A percentile compares a stretch with the other conserved stretches of the same genome.
These are phyloP conservation scores for Triangularia verruculosa DNA, from an alignment of 2,329 filamentous ascomycete genomes.

Conservation along the genomic window DNA sequence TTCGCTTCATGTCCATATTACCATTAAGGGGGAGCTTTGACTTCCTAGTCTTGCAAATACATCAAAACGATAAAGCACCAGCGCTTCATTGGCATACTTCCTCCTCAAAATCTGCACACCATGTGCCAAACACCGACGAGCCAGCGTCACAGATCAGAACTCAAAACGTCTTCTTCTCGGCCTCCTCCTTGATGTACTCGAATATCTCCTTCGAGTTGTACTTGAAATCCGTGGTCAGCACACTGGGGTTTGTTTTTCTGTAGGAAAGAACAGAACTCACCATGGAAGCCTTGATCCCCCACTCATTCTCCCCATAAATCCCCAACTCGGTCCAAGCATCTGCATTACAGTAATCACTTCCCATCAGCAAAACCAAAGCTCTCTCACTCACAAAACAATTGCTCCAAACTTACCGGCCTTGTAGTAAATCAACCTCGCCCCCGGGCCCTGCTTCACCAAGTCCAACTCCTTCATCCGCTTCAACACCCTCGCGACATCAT, in stretches of 20 bases:
- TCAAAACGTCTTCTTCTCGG: background rate
- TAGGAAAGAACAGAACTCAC: conserved; percentile 11
- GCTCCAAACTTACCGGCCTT: conserved; percentile 61
- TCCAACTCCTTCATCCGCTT: conserved; percentile 58
- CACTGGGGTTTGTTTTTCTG: too few species aligned
- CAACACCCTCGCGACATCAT: conserved; percentile 68
- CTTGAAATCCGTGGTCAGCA: conserved; percentile 16
- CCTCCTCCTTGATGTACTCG: conserved; percentile 17
- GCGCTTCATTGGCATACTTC: background rate
- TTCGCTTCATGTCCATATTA: background rate
- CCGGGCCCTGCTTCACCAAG: conserved; percentile 47
- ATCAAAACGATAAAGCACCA: background rate
- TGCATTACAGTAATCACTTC: too few species aligned
- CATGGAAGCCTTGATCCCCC: conserved; percentile 53
- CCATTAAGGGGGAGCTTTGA: background rate
- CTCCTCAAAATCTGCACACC: too few species aligned
- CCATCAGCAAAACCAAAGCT: too few species aligned
- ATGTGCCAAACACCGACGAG: too few species aligned
- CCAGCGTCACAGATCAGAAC: too few species aligned
- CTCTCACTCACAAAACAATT: too few species aligned
- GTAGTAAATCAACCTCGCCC: conserved; percentile 64
- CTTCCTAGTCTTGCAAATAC: background rate
- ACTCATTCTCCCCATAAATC: conserved; percentile 59
- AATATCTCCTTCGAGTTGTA: conserved; percentile 29
- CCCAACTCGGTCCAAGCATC: conserved; percentile 68